A percentile compares a stretch with the other conserved stretches of the same genome.
Evolutionary conservation across 257 asterid species (phyloP).

Genomic region (Paulownia fortunei): DNA sequence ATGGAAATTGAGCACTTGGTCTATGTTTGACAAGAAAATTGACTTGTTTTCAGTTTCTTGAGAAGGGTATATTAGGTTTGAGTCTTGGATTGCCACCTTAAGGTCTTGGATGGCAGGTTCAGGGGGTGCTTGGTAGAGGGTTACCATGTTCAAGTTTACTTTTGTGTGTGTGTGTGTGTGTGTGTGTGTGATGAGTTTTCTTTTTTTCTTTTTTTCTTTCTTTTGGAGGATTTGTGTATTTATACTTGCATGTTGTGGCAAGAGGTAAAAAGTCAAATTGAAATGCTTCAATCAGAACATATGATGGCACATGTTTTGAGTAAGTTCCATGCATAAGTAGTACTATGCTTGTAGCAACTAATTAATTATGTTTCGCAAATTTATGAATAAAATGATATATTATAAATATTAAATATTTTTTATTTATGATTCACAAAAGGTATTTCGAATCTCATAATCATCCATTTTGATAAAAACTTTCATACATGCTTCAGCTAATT

Average conservation of each 20-base stretch:
- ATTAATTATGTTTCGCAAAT: not conserved
- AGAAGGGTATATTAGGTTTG: slow-evolving; percentile 54
- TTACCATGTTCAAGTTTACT: slow-evolving; percentile 46
- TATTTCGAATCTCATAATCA: not conserved
- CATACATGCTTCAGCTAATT: no score
- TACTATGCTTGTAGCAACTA: not conserved
- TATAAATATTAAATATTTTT: no score
- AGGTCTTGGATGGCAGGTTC: slow-evolving; percentile 58
- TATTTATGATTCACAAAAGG: no score
- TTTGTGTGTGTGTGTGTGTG: not conserved
- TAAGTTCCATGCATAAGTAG: not conserved
- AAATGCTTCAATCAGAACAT: not conserved
- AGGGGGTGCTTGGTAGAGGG: slow-evolving; percentile 31
- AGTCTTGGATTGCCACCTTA: slow-evolving; percentile 58
- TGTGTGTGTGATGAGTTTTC: not conserved
- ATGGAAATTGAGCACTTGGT: slow-evolving; percentile 71
- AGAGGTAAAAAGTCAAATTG: not conserved
- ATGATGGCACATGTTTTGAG: slow-evolving; percentile 7
- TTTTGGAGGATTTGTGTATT: slow-evolving; percentile 17
- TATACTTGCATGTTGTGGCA: slow-evolving; percentile 9
- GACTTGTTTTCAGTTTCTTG: slow-evolving; percentile 31
- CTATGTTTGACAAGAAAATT: slow-evolving; percentile 74
- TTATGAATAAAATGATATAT: not conserved
- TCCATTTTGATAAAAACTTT: not conserved
- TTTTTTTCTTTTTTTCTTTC: not conserved